Evolutionary conservation across 2,329 filamentous ascomycete species (phyloP), one percentile per base, ranked within the genome.

Genomic region (Xylariaceae sp.): DNA sequence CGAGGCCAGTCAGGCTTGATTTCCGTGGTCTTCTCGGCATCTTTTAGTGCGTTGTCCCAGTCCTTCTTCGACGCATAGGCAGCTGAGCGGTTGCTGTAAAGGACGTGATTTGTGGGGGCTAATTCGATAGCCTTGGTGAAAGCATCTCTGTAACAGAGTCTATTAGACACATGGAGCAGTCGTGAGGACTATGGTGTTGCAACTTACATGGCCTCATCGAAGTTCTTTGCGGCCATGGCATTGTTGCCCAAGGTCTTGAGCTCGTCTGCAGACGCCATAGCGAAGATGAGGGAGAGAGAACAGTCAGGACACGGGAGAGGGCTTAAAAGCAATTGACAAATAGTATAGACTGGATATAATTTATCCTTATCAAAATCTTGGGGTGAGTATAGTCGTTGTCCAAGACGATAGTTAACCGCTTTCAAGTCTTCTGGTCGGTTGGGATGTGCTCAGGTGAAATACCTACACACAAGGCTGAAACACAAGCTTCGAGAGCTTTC

Each of bases 1-100:
- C 97, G 97, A 44, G 88, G 81, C 92, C 92, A 98, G 71, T 97
- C 92, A 9, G 90, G 85, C 74, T 98, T 97, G 63, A 98, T 72
- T 66, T 94, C 79, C 39, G 85, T 94, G 3, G 88, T 92, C 75
- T 96, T 96, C 60, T 83, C 83, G 41, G 92, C 92, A 73, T 98
- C 92, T 48, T 84, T 74, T 17, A 97, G 70, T 14, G 92, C 92
- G 52, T 83, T 76, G 48, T 85, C 71, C 73, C 85, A 98, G 43
- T 97, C 80, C 64, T 82, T 87, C 66, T 95, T 85, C 37, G 92
- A 96, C 31, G 90, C 87, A 59, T 94, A 78, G 31, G 79, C 80
- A 41, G 79, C 92, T 19, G 92, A 97, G 53, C 92, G 83, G 70
- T 98, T 98, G 59, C 89, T 97, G 76, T 90, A 98, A 41, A 98